Evolutionary conservation across 768 basidiomycete genomes (phyloP), one percentile per base, ranked within the genome.

Genomic region (Pholiota microspora): DNA sequence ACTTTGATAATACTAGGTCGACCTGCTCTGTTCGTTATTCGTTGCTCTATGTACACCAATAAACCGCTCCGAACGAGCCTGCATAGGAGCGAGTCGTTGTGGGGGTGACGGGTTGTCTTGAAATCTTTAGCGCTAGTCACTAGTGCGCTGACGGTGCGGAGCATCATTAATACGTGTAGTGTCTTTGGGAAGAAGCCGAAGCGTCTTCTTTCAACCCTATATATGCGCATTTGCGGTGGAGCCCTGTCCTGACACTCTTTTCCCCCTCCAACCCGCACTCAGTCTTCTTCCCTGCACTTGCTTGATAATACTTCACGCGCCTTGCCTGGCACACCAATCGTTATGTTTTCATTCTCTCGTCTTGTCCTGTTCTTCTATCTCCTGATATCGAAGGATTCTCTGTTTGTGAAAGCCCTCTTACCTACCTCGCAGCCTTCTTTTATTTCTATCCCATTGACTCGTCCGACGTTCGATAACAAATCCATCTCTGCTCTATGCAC

Each of bases 261-360:
- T 36, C 15, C 3, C 23, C 34, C 21, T 25, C 23, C 13, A 7
- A 13, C 48, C 48, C 36, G 21, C 18, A 10, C 24, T 7, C 34
- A 9, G 15, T 36, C 16, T 7, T 36, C 12, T 34, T 12, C 21
- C 5, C 18, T 35, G 16, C 13, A 12, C 10, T 45, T 28, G 9
- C 18, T 21, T 13, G 16, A n/a, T 32, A 29, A 15, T 18, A 34
- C 10, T 29, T 13, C 18, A 9, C n/a, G 1, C 25, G 27, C 38
- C 51, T 51, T 13, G 40, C 38, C 25, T 44, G 51, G 28, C 51
- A 27, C 4, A 31, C n/a, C 40, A 23, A 42, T 51, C 51, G 18
- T 51, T 51, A 51, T 51, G 51, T 51, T 51, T 32, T 51, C 51
- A 27, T 28, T 51, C 9, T 31, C n/a, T n/a, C 25, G 25, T 23